These are phyloP conservation scores for Rhynchosporium secalis DNA, from an alignment of 2,329 filamentous ascomycete species.

Conservation along the genomic window DNA sequence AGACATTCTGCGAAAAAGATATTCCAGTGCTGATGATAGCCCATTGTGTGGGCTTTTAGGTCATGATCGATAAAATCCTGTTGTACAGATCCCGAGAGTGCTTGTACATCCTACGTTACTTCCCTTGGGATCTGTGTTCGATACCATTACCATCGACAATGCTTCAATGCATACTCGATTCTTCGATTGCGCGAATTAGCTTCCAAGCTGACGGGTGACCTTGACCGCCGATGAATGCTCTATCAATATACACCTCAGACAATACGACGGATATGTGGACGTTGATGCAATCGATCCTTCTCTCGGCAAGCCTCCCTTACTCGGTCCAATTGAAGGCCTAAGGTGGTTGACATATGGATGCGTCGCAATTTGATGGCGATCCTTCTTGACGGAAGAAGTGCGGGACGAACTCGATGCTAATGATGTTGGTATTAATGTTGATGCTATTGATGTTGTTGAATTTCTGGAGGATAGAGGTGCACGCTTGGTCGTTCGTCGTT, in stretches of 20 bases:
- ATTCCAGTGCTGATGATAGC: conserved; percentile 32
- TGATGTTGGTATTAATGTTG: too few species aligned
- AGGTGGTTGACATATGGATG: background rate
- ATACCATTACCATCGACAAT: conserved; percentile 13
- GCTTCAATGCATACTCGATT: conserved; percentile 10
- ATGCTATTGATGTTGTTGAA: background rate
- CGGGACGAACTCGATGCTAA: background rate
- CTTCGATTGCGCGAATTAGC: background rate
- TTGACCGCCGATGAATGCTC: background rate
- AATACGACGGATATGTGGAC: background rate
- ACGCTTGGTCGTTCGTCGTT: background rate
- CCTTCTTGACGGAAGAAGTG: background rate
- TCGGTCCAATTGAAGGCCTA: background rate
- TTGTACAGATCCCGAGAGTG: conserved; percentile 20
- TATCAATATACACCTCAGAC: background rate
- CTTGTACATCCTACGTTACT: conserved; percentile 1
- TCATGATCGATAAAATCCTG: conserved; percentile 33
- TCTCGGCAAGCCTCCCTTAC: background rate
- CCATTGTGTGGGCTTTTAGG: conserved; percentile 31
- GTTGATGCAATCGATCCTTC: conserved; percentile 4
- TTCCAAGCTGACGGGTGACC: background rate
- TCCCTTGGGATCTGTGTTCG: conserved; percentile 22
- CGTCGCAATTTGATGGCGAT: background rate
- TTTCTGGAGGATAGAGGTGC: background rate
- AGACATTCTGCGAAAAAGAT: conserved; percentile 13